These are phyloP conservation scores for Suhomyces panamericanus DNA, from an alignment of 1,139 yeast species.

Conservation along the genomic window DNA sequence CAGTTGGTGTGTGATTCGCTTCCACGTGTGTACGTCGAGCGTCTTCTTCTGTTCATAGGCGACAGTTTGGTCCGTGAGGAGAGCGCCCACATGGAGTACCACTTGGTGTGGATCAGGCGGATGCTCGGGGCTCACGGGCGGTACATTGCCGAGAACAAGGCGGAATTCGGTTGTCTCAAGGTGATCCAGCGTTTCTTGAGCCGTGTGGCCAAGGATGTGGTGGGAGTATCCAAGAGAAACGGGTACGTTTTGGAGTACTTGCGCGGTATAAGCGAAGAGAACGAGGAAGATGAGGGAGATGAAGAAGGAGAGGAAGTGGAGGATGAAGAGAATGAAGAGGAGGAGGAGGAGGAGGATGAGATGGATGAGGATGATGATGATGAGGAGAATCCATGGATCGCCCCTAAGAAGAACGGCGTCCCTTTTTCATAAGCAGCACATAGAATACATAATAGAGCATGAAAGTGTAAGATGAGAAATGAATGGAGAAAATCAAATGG, in stretches of 20 bases:
- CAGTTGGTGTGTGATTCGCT: constrained; percentile 62
- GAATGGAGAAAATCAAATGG: too few species aligned
- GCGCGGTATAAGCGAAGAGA: constrained; percentile 21
- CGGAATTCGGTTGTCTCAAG: constrained; percentile 66
- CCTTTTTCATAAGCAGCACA: constrained; percentile 1
- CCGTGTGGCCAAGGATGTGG: constrained; percentile 73
- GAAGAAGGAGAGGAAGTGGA: too few species aligned
- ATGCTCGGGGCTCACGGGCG: constrained; percentile 75
- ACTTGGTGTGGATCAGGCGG: constrained; percentile 74
- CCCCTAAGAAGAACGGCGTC: constrained; percentile 6
- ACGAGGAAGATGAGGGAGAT: constrained; percentile 16
- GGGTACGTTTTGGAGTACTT: constrained; percentile 52
- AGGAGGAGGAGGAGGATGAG: constrained; percentile 18
- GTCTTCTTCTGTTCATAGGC: constrained; percentile 71
- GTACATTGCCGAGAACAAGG: constrained; percentile 63
- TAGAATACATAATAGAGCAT: neutral
- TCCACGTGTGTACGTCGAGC: constrained; percentile 74
- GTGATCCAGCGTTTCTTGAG: constrained; percentile 74
- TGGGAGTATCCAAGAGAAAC: constrained; percentile 54
- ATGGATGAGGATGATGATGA: constrained; percentile 22
- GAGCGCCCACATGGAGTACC: constrained; percentile 85
- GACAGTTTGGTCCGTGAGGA: constrained; percentile 54
- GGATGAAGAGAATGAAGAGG: constrained; percentile 15
- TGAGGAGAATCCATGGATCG: constrained; percentile 12
- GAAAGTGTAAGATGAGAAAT: too few species aligned